Evolutionary conservation across 2,329 filamentous ascomycete genomes (phyloP), one percentile per base, ranked within the genome.

Genomic region (Bipolaris cookei): DNA sequence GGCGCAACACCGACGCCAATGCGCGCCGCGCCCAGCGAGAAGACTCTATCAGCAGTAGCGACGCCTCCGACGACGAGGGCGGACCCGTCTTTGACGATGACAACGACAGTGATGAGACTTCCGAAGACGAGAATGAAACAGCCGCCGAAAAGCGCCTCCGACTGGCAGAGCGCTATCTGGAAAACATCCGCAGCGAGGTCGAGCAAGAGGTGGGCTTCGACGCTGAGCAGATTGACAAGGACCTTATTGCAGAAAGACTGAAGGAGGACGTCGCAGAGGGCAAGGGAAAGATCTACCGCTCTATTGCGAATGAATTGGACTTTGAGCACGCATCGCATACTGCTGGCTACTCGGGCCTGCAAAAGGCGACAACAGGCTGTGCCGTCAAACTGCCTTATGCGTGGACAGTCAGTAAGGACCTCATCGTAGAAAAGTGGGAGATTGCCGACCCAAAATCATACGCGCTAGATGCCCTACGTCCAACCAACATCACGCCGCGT

Each of bases 181-280:
- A 97, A 52, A 97, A 96, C 73, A 88, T 97, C 61, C 87, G 90
- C 69, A 85, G 90, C 69, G 90, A 97, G 66, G 78, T 82, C 23
- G 76, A 82, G 56, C 89, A 96, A 67, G 90, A 92, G 63, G 84
- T 84, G 51, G 95, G 92, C 37, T 99, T 98, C 72, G 92, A 99
- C 78, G 95, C 95, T 6, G 92, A 89, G 67, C 91, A 98, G 51
- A 90, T 99, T 56, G 95, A 98, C 78, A 85, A 90, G 57, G 95
- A 99, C 73, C 80, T 97, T 67, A 93, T 99, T 69, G 92, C 94
- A 39, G 91, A 96, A 76, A 52, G 74, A 30, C 81, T 99, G 68
- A 88, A 94, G 77, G 92, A 97, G 78, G 95, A 98, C 74, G 91
- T 95, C 41, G 87, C 95, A 50, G 95, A 97, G 79, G 86, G 87